Base-by-base conservation (phyloP, 331 rosid genomes). In the Dryas integrifolia region DNA sequence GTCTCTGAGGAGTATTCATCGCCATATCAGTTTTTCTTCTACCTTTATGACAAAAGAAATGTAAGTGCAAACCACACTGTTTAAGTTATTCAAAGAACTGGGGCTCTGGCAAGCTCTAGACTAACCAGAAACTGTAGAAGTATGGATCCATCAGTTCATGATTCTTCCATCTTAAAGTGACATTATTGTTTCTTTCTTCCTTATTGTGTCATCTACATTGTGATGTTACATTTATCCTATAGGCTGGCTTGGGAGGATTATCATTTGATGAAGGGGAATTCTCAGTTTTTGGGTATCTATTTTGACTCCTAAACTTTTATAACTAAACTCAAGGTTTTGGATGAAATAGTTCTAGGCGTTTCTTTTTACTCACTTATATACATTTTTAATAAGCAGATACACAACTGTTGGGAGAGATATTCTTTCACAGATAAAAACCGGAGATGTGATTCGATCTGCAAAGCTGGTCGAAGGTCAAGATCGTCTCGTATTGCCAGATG, bases 221-320 rank as follows among this genome's bases (percentile, higher is more conserved):
- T 58, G 12, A 67, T 35, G 11, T 26, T 26, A 40, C 11, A 24
- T 74, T 9, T 43, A 2, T 63, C 24, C 56, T 79, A 41, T 80
- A 94, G 97, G 87, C 98, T 57, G 98, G 98, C 81, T 85, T 94
- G 87, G 98, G 98, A 81, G 98, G 98, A 66, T 81, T 94, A 76
- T 94, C 97, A 15, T 94, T 94, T 72, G 98, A 91, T 55, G 98
- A 94, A 84, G 98, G 98, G 15, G 96, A 94, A 69, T 94, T 94
- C 80, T 89, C 98, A 56, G 98, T 94, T 67, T 91, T 91, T 49
- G 98, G 97, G 97, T 88, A 86, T 65, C 80, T 69, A 24, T 24
- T 53, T 76, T 61, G 11, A 49, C 58, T 63, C 51, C 64, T n/a
- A 6, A 35, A 55, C n/a, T 63, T 14, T 52, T 57, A 3, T 12